phyloP scores from a whole-genome alignment of 1,284 basidiomycete genomes.

The Austroboletus sp. region DNA sequence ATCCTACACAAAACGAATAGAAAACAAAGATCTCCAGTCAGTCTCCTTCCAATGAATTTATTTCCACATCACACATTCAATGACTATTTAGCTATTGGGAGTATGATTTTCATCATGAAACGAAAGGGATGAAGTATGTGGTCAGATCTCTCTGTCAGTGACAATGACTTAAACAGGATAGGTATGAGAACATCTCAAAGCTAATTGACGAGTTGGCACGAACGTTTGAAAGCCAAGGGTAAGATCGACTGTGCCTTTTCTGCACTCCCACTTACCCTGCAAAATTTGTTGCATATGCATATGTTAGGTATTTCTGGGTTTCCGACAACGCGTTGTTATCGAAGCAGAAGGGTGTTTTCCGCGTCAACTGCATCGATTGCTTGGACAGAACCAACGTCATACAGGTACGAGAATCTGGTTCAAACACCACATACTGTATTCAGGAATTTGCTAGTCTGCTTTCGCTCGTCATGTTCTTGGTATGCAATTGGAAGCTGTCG shows the following conservation, averaged over 20 bases:
- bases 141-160: neutral
- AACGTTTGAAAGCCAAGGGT: slow-evolving; percentile 72
- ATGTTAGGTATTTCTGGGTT: slow-evolving; percentile 75
- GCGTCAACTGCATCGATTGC: slow-evolving; percentile 92
- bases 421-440: neutral
- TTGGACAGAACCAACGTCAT: slow-evolving; percentile 88
- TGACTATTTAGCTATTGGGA: slow-evolving; percentile 47
- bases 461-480: slow-evolving; percentile 79
- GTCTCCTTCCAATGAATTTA: slow-evolving; percentile 19
- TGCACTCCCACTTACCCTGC: neutral
- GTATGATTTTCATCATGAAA: slow-evolving; percentile 90
- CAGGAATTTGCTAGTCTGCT: slow-evolving; percentile 57
- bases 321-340: slow-evolving; percentile 67
- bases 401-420: slow-evolving; percentile 42
- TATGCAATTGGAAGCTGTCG: slow-evolving; percentile 76
- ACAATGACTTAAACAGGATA: slow-evolving; percentile 27
- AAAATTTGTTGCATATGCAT: slow-evolving; percentile 1
- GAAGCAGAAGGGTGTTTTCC: slow-evolving; percentile 77
- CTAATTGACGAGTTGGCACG: slow-evolving; percentile 66
- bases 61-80: slow-evolving; percentile 1
- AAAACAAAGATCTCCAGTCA: slow-evolving; percentile 59
- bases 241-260: neutral
- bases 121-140: slow-evolving; percentile 81
- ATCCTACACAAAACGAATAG: slow-evolving; percentile 58
- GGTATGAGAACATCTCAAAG: slow-evolving; percentile 84